Evolutionary conservation across 2,329 filamentous ascomycete genomes (phyloP), one percentile per base, ranked within the genome.

Genomic region (Ophiocordyceps robertsii): DNA sequence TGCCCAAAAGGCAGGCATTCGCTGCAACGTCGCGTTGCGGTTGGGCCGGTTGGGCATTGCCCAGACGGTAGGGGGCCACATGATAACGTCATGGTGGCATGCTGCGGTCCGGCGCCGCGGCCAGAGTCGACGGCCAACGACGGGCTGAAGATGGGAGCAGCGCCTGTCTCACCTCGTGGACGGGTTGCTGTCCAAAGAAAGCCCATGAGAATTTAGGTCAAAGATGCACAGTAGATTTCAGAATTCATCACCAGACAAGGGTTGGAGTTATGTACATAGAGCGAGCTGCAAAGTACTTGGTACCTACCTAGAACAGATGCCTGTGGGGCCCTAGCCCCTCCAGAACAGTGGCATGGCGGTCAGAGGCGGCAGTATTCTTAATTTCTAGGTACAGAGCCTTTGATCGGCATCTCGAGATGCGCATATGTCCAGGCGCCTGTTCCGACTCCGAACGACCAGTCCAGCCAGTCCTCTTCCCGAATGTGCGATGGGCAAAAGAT

Each of bases 401-500:
- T 16, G 33, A 17, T 36, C 14, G 24, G 24, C 24, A 27, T 27
- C 24, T 27, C 24, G 24, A 27, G 24, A 4, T 9, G 24, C 24
- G 19, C n/a, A n/a, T n/a, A n/a, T 24, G 7, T 24, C 24, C 7
- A 4, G 24, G 7, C 24, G 24, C 24, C 4, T 24, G 24, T 10
- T 11, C 14, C 14, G 33, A 35, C 8, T 17, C 24, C 24, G 5
- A 4, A 6, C 10, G 33, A 16, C 33, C 19, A 19, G 9, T 10
- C 6, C 9, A 16, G 33, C 1, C 13, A 17, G 6, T 6, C 33
- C 6, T 16, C 9, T 17, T 16, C 8, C 33, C n/a, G n/a, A 17
- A 4, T n/a, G 9, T 36, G 30, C 21, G 17, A 73, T 73, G 70
- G 61, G 57, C 24, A 74, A 73, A 55, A 58, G 69, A 48, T 53